These are phyloP conservation scores for Aspergillus bertholletiae DNA, from an alignment of 495 filamentous ascomycete genomes.

Conservation along the genomic window DNA sequence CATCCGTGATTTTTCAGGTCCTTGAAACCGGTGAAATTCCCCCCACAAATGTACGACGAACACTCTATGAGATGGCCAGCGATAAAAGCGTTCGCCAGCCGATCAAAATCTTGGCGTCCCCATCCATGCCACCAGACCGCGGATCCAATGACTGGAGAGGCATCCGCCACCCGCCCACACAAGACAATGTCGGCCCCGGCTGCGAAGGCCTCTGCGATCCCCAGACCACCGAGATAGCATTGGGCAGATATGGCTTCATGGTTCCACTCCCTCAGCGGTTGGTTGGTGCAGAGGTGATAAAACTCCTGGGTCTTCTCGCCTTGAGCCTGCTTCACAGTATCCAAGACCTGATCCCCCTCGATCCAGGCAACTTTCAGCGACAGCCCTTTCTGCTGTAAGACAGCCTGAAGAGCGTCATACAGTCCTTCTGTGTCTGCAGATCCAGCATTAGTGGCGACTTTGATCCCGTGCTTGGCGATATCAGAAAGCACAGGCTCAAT, in stretches of 20 bases:
- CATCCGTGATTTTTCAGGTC: conserved; percentile 4
- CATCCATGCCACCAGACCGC: conserved; percentile 39
- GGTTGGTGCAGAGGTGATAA: background rate
- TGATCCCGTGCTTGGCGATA: conserved; percentile 38
- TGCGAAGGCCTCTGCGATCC: conserved; percentile 33
- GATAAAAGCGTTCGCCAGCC: conserved; percentile 34
- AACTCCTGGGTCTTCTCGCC: background rate
- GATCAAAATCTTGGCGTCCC: conserved; percentile 22
- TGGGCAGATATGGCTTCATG: conserved; percentile 41
- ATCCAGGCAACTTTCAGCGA: conserved; percentile 24
- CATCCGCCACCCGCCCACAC: conserved; percentile 38
- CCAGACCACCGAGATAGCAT: conserved; percentile 36
- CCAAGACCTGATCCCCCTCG: conserved; percentile 9
- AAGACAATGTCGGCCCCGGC: conserved; percentile 45
- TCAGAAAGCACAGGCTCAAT: conserved; percentile 38
- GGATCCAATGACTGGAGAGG: conserved; percentile 36
- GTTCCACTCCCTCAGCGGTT: conserved; percentile 32
- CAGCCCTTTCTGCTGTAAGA: conserved; percentile 25
- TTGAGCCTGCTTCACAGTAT: background rate
- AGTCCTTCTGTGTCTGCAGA: conserved; percentile 35
- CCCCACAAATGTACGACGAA: conserved; percentile 39
- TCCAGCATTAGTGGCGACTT: conserved; percentile 47
- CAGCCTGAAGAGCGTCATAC: conserved; percentile 25
- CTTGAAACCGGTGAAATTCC: conserved; percentile 48
- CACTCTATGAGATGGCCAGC: conserved; percentile 44